Evolutionary conservation across 2,329 filamentous ascomycete genomes (phyloP).

Genomic region (Tricladium varicosporioides): DNA sequence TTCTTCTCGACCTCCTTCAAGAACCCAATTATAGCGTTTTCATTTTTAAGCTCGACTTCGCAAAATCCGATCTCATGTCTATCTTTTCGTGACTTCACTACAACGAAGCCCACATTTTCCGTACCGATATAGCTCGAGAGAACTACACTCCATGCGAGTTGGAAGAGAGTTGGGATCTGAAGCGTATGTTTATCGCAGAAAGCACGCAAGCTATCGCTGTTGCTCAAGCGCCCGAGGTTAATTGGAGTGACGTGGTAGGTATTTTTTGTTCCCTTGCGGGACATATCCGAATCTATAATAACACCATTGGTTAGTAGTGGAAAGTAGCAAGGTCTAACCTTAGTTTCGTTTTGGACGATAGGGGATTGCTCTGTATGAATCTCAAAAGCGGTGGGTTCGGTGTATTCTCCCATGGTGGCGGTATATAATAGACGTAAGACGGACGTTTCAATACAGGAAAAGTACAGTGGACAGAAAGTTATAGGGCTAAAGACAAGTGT

Average conservation of each 20-base stretch:
- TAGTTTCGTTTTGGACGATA: background rate
- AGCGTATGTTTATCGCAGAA: background rate
- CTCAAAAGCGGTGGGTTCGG: background rate
- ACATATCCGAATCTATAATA: background rate
- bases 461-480: too few relatives aligned
- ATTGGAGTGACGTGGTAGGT: background rate
- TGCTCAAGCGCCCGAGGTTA: background rate
- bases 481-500: background rate
- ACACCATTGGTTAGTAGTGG: background rate
- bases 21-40: background rate
- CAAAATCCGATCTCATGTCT: background rate
- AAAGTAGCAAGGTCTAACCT: background rate
- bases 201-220: background rate
- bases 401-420: background rate
- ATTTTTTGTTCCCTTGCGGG: background rate
- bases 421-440: too few relatives aligned
- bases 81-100: slow-evolving; percentile 33
- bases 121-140: background rate
- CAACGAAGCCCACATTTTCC: background rate
- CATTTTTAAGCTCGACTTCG: background rate
- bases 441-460: background rate
- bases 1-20: background rate
- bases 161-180: background rate
- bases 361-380: background rate
- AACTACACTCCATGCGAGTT: background rate